phyloP scores from a whole-genome alignment of 1,284 basidiomycete species.

The Boletus hoseneyae region DNA sequence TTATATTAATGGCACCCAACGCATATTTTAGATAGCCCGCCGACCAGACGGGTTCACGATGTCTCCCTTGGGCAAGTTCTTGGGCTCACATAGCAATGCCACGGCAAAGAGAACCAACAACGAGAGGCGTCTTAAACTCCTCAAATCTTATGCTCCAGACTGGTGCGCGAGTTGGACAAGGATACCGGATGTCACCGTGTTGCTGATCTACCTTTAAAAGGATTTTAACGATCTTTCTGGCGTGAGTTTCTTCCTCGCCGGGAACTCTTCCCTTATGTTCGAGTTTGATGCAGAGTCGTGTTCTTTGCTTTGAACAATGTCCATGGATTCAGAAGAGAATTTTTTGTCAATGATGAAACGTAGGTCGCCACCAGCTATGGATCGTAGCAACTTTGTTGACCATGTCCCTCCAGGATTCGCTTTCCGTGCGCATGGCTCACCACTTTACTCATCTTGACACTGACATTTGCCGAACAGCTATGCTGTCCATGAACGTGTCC shows the following conservation, averaged over 20 bases:
- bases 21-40: too few species aligned
- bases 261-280: not conserved
- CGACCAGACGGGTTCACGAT: constrained; percentile 10
- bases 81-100: constrained; percentile 5
- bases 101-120: constrained; percentile 21
- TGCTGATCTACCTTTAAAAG: constrained; percentile 34
- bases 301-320: constrained; percentile 71
- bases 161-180: constrained; percentile 46
- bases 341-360: constrained; percentile 80
- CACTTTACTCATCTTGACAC: constrained; percentile 11
- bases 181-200: not conserved
- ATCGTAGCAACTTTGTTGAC: not conserved
- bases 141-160: constrained; percentile 67
- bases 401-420: constrained; percentile 36
- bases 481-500: constrained; percentile 82
- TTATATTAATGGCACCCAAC: too few species aligned
- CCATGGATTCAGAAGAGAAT: constrained; percentile 80
- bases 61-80: constrained; percentile 14
- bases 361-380: constrained; percentile 33
- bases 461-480: constrained; percentile 53
- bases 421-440: constrained; percentile 48
- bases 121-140: constrained; percentile 42
- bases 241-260: constrained; percentile 45
- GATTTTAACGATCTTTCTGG: constrained; percentile 65
- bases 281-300: constrained; percentile 43